Evolutionary conservation across 805 yeast genomes (phyloP), one percentile per base, ranked within the genome.

Genomic region (Candida easanensis): DNA sequence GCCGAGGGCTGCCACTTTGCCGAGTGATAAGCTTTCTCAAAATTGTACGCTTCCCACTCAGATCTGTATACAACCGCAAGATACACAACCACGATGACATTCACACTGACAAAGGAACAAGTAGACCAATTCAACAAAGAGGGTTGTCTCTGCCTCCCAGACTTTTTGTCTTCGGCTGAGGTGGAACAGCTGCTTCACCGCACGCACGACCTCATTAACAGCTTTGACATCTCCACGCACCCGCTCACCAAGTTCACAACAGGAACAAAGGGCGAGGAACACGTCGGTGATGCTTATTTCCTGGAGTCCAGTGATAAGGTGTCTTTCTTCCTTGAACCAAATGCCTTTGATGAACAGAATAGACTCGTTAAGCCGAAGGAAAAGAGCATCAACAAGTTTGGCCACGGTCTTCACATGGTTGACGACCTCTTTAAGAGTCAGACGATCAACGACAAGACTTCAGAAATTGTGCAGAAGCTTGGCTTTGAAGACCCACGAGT

Each of bases 161-260:
- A 71, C 42, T 87, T 80, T 51, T 65, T 85, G 16, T 50, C 70
- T 1, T 48, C 56, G 1, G 66, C 64, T 1, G 72, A 75, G 34
- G 72, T 77, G 4, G 36, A 49, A 0, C 53, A 49, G 1, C 59
- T 84, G 28, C 57, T 79, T 33, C 40, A 48, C 0, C 71, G 73
- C 48, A 69, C 85, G 3, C 63, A 66, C 13, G 41, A 59, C 16
- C 63, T 85, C 21, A 66, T 82, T 36, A 50, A 57, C 1, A 64
- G 70, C 6, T 70, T 85, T 38, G 82, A 82, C 50, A 51, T 80
- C 7, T 51, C 64, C 2, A 63, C 63, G 7, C 93, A 86, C 53
- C 91, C 95, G 14, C 57, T 75, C 58, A 84, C 90, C 10, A 76
- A 73, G 57, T 85, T 85, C 69, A 77, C 80, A 28, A 85, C 93